Base-by-base conservation (phyloP, 345 rosid genomes). In the Iberis pinnata region DNA sequence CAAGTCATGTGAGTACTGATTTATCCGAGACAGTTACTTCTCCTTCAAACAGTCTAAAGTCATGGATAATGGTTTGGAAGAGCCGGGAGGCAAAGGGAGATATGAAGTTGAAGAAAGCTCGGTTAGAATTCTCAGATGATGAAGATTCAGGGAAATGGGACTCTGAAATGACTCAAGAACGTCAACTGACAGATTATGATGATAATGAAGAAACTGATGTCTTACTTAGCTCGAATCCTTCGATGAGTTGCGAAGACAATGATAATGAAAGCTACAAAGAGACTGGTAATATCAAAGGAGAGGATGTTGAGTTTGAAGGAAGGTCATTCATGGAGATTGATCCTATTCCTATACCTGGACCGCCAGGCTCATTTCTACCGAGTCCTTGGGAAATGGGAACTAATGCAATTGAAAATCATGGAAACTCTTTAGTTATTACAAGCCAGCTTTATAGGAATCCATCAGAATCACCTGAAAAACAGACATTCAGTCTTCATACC, bases 311-410 rank as follows among this genome's bases (percentile, higher is more conserved):
- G 61, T 33, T 67, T 43, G 56, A 56, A 60, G 77, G 66, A 39
- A 71, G 68, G 66, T 73, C 74, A 16, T 85, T 79, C 58, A 80
- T 74, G 43, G 96, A 84, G 70, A 81, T 86, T 69, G 98, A 90
- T 71, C 85, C 90, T 4, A 90, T 90, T 61, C 95, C 86, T 25
- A 90, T 90, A 42, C 98, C 98, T 8, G 98, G 98, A 40, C 98
- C 98, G 33, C 98, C 98, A 0, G 98, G 92, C 1, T 90, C 98
- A 17, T 87, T 84, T 72, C 69, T 90, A 69, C 89, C 85, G 1
- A 90, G 98, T 71, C 98, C 98, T 41, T 74, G 98, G 67, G 96
- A 79, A 52, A 74, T 80, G 80, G 59, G 48, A 29, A 31, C 49
- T 29, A 75, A 85, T 46, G 84, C 85, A 24, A 24, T 24, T 7